phyloP scores from a whole-genome alignment of 495 filamentous ascomycete species.

The Penicillium pancosmium region DNA sequence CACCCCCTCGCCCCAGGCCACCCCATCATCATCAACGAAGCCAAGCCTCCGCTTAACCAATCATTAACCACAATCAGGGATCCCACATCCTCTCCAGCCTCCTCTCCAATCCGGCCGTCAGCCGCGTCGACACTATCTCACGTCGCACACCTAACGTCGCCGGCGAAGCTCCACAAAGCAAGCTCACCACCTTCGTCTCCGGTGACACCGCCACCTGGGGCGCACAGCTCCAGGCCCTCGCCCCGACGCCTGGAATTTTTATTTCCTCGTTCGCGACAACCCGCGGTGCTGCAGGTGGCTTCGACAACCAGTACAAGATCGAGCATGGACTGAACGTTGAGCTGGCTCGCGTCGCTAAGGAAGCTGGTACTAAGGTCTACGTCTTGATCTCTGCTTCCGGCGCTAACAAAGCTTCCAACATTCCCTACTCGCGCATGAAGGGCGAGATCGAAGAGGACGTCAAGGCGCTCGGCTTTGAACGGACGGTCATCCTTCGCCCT shows the following conservation, averaged over 20 bases:
- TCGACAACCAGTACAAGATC: constrained; percentile 74
- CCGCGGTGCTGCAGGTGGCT: constrained; percentile 62
- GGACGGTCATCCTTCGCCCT: constrained; percentile 72
- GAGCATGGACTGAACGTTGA: constrained; percentile 76
- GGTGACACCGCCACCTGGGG: constrained; percentile 59
- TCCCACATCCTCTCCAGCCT: constrained; percentile 53
- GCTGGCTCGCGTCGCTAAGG: constrained; percentile 65
- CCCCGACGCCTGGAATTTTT: constrained; percentile 60
- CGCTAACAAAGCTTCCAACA: constrained; percentile 45
- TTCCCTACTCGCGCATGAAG: constrained; percentile 76
- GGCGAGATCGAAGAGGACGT: constrained; percentile 78
- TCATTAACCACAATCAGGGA: constrained; percentile 33
- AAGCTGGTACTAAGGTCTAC: constrained; percentile 64
- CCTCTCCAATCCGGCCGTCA: constrained; percentile 37
- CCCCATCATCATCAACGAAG: constrained; percentile 4
- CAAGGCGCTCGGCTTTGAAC: constrained; percentile 68
- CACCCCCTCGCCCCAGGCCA: neutral
- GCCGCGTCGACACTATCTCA: constrained; percentile 51
- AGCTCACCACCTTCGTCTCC: constrained; percentile 48
- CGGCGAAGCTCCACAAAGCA: constrained; percentile 33
- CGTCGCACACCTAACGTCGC: constrained; percentile 42
- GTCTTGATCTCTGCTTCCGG: constrained; percentile 66
- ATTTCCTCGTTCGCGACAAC: constrained; percentile 72
- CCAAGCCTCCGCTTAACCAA: neutral
- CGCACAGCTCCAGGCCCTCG: constrained; percentile 50